These are phyloP conservation scores for Acer negundo DNA, from an alignment of 345 rosid species.

Conservation along the genomic window DNA sequence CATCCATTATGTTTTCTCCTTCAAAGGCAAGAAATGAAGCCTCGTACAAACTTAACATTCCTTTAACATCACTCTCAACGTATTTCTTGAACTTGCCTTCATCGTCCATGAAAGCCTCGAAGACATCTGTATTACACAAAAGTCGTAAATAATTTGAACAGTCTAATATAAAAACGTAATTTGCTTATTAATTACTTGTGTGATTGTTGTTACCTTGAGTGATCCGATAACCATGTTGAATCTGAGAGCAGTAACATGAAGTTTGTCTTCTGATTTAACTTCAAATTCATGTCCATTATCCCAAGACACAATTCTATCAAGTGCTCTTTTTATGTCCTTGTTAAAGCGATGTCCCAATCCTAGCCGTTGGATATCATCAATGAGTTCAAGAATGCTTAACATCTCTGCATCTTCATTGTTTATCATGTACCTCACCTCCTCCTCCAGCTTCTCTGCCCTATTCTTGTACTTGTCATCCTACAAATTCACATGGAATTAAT, in stretches of 20 bases:
- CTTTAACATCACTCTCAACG: slow-evolving; percentile 23
- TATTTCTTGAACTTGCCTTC: slow-evolving; percentile 20
- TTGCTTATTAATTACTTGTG: no score
- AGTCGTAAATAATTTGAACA: no score
- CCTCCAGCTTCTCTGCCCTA: slow-evolving; percentile 28
- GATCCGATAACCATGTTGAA: slow-evolving; percentile 40
- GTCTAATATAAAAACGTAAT: no score
- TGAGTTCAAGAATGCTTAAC: slow-evolving; percentile 27
- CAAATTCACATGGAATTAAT: not conserved
- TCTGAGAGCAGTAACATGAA: slow-evolving; percentile 38
- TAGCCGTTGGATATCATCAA: slow-evolving; percentile 47
- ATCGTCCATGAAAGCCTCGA: slow-evolving; percentile 29
- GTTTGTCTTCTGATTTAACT: slow-evolving; percentile 2
- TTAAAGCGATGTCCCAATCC: slow-evolving; percentile 40
- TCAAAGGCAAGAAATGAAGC: slow-evolving; percentile 39
- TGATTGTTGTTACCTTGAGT: slow-evolving; percentile 34
- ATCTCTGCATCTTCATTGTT: slow-evolving; percentile 13
- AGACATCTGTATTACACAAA: slow-evolving; percentile 28
- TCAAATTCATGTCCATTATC: not conserved
- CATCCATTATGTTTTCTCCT: slow-evolving; percentile 39
- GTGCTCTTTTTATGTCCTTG: slow-evolving; percentile 29
- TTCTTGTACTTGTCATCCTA: slow-evolving; percentile 19
- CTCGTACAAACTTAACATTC: slow-evolving; percentile 44
- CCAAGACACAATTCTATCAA: slow-evolving; percentile 14
- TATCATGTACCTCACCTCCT: slow-evolving; percentile 28